Conservation (phyloP, 116 monocot genomes). For the Papilionanthe hybrid region DNA sequence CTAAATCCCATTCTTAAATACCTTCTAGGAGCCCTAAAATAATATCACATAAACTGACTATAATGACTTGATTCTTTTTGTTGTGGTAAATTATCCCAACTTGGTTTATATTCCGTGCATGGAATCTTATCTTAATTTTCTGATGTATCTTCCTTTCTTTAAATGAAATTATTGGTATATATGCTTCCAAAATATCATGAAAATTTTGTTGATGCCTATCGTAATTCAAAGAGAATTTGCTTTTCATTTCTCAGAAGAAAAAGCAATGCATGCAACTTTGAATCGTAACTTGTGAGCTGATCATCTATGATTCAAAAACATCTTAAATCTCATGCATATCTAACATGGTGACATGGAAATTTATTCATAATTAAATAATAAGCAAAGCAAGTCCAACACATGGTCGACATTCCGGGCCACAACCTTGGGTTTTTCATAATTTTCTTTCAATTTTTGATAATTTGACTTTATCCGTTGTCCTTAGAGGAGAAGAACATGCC, state of each 20-base stretch:
- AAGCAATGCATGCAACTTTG: background rate
- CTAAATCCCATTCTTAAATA: no score
- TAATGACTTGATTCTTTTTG: no score
- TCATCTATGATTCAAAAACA: background rate
- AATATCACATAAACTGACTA: no score
- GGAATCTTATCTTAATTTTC: background rate
- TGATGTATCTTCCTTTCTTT: background rate
- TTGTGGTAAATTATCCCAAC: no score
- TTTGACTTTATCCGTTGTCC: background rate
- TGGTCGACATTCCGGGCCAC: background rate
- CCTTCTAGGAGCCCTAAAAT: no score
- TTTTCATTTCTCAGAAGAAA: background rate
- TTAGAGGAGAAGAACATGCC: background rate
- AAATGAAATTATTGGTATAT: background rate
- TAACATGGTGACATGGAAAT: background rate
- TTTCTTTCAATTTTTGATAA: no score
- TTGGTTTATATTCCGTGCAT: background rate
- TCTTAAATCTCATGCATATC: background rate
- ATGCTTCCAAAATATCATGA: background rate
- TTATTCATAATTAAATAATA: background rate
- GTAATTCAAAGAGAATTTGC: background rate
- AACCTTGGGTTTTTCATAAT: background rate
- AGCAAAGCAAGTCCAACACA: background rate
- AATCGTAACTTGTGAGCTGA: background rate
- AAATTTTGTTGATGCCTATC: background rate